Percentiles rank a stretch among this genome's conserved stretches.
Conservation (phyloP, 768 basidiomycete genomes). For the Mycena chlorophos region DNA sequence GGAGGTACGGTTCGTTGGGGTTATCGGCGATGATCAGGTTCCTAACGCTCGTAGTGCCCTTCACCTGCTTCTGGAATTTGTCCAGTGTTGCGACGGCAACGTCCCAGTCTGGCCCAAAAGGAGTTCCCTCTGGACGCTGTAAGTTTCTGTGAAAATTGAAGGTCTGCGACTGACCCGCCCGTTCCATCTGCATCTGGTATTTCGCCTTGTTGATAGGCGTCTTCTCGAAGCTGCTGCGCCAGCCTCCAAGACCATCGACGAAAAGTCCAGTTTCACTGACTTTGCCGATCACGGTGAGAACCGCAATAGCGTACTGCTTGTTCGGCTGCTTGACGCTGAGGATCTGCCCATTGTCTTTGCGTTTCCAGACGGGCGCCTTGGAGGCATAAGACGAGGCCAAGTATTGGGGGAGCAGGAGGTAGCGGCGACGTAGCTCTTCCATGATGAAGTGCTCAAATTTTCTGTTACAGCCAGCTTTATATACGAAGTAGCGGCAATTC, state of each 20-base stretch:
- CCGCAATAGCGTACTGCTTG: neutral
- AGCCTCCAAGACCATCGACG: neutral
- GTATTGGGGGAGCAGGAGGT: neutral
- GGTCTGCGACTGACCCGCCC: neutral
- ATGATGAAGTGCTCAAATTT: neutral
- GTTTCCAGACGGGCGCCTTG: neutral
- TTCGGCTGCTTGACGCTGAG: neutral
- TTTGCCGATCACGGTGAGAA: neutral
- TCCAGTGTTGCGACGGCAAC: neutral
- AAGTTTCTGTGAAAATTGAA: neutral
- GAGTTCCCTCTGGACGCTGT: neutral
- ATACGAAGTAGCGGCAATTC: neutral
- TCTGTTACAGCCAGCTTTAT: no score
- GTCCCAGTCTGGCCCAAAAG: neutral
- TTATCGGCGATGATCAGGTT: neutral
- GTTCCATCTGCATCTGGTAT: neutral
- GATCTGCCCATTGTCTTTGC: neutral
- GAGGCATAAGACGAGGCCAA: neutral
- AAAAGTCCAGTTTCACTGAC: neutral
- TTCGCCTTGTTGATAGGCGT: neutral
- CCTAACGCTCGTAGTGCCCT: neutral
- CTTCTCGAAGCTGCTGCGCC: neutral
- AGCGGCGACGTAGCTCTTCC: neutral
- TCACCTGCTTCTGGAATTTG: neutral
- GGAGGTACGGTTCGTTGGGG: neutral